A percentile compares a stretch with the other conserved stretches of the same genome.
Evolutionary conservation across 768 basidiomycete genomes (phyloP).

Genomic region (Lentinula raphanica): DNA sequence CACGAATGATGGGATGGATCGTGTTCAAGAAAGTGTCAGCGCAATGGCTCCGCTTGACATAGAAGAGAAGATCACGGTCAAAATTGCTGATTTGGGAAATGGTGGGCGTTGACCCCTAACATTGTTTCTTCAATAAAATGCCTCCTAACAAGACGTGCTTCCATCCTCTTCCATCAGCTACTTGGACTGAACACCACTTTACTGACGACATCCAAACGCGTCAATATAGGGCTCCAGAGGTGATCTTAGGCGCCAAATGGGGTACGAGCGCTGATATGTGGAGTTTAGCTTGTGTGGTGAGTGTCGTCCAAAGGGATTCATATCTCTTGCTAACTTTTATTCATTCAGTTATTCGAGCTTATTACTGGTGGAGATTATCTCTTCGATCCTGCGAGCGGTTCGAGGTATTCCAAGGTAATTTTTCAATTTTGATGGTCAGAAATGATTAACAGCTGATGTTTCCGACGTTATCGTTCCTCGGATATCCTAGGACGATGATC

Average conservation of each 20-base stretch:
- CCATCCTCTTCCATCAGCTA: conserved; percentile 39
- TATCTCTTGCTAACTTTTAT: neutral
- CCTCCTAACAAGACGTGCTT: conserved; percentile 3
- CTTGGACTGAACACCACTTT: conserved; percentile 93
- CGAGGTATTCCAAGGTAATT: conserved; percentile 75
- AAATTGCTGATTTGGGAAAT: conserved; percentile 98
- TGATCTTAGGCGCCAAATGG: conserved; percentile 95
- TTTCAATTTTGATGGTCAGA: neutral
- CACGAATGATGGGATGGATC: neutral
- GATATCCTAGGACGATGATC: conserved; percentile 65
- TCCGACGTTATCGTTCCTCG: neutral
- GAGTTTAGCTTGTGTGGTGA: conserved; percentile 91
- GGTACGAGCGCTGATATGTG: conserved; percentile 93
- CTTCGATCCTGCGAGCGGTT: conserved; percentile 93
- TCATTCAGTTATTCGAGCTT: conserved; percentile 80
- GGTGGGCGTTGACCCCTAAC: conserved; percentile 40
- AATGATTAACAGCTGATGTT: neutral
- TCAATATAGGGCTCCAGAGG: conserved; percentile 96
- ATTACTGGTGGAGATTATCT: conserved; percentile 96
- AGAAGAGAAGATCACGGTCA: conserved; percentile 83
- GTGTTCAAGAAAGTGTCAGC: conserved; percentile 18
- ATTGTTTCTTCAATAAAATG: conserved; percentile 6
- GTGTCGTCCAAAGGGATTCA: conserved; percentile 21
- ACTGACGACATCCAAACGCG: conserved; percentile 98
- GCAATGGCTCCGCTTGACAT: conserved; percentile 18